Percentiles rank a stretch among this genome's conserved stretches.
These are phyloP conservation scores for Oryza nivara DNA, from an alignment of 176 grass and related monocot species.

Conservation along the genomic window DNA sequence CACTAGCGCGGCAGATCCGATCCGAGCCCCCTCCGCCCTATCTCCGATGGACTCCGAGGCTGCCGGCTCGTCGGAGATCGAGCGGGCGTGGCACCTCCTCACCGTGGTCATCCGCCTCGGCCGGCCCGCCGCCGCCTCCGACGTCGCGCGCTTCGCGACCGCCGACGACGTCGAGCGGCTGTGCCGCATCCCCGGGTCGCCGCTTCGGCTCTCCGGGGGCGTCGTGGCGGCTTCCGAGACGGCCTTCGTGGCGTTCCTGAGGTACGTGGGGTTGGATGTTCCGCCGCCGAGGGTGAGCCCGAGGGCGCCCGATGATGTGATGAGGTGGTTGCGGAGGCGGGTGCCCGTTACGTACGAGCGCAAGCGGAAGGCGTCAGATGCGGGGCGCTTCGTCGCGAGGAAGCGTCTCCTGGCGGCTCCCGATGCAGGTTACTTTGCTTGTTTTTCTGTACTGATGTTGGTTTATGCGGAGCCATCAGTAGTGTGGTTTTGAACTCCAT, in stretches of 20 bases:
- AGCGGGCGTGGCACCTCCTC: conserved; percentile 81
- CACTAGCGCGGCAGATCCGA: conserved; percentile 34
- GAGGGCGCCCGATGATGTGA: neutral
- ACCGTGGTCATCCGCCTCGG: conserved; percentile 79
- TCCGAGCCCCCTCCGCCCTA: conserved; percentile 30
- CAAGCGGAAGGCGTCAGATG: conserved; percentile 63
- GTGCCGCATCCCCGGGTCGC: conserved; percentile 58
- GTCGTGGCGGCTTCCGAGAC: conserved; percentile 50
- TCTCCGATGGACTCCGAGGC: conserved; percentile 38
- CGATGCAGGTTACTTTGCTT: conserved; percentile 49
- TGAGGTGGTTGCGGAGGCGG: neutral
- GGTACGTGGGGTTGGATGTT: conserved; percentile 43
- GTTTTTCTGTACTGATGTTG: conserved; percentile 18
- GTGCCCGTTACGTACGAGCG: conserved; percentile 42
- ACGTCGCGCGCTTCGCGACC: conserved; percentile 34
- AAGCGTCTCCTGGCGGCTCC: conserved; percentile 50
- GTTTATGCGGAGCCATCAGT: neutral
- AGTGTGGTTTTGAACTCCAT: conserved; percentile 8
- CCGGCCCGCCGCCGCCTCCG: conserved; percentile 39
- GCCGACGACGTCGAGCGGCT: conserved; percentile 39
- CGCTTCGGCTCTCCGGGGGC: conserved; percentile 48
- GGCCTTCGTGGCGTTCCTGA: conserved; percentile 31
- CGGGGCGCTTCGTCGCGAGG: conserved; percentile 32
- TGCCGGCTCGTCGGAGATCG: conserved; percentile 30
- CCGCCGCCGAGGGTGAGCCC: conserved; percentile 15